Base-by-base conservation (phyloP, 495 filamentous ascomycete genomes). In the Penicillium waksmanii region DNA sequence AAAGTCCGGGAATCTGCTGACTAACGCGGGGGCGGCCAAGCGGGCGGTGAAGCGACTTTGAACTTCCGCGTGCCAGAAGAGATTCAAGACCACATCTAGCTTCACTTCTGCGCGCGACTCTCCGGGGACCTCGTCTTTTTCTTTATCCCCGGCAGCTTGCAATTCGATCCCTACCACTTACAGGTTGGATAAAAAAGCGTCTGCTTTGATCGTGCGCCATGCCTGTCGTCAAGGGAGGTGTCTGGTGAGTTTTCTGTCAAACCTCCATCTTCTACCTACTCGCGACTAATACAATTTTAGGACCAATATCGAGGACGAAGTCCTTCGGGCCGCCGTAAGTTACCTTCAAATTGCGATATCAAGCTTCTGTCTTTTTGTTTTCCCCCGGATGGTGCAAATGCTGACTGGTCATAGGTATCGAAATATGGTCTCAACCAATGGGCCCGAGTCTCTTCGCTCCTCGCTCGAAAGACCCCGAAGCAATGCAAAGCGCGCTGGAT, bases 341-440 rank as follows among this genome's bases (percentile, higher is more conserved):
- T 34, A 57, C 61, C 11, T 60, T 17, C 10, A 11, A 34, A 31
- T 19, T 3, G 15, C 42, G 17, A 44, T 17, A 18, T 3, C 44
- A 11, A 15, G 19, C 8, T 5, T 33, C 21, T 31, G 19, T 1
- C 25, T 40, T 31, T 27, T 31, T 31, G 27, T 23, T 23, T 23
- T 2, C 3, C 4, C 3, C 23, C 3, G 33, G 15, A 51, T 53
- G 35, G 34, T 11, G 27, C 49, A 43, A 46, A 60, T 50, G 62
- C 62, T 69, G 40, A 75, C 63, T 61, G 52, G 63, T 70, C 51
- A 65, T 52, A 80, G 77, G 92, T 97, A 65, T 96, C 91, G 62
- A 97, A 97, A 76, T 97, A 97, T 79, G 93, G 93, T 53, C 84
- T 98, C 36, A 97, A 98, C 73, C 95, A 98, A 78, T 98, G 95